Conservation (phyloP, 2,329 filamentous ascomycete species). For the Fusarium aywerte region DNA sequence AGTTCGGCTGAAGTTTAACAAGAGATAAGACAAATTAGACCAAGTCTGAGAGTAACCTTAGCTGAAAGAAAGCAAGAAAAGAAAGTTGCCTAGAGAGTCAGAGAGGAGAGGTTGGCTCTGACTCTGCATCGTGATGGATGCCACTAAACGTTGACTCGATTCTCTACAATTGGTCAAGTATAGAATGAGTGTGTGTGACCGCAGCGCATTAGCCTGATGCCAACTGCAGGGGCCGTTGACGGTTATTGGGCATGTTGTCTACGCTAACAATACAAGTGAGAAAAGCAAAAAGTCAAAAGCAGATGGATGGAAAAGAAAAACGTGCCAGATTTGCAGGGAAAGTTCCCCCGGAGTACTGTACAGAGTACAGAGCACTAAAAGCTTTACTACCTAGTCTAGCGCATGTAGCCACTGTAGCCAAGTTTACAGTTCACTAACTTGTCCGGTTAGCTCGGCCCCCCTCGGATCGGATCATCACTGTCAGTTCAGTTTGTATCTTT, state of each 20-base stretch:
- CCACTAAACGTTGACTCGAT: slow-evolving; percentile 4
- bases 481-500: background rate
- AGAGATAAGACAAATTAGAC: background rate
- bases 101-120: too few relatives aligned
- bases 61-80: slow-evolving; percentile 8
- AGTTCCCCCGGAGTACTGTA: background rate
- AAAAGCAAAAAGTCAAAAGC: background rate
- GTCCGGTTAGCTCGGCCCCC: slow-evolving; percentile 25
- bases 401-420: slow-evolving; percentile 15
- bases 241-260: slow-evolving; percentile 8
- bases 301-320: background rate
- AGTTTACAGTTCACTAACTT: background rate
- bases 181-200: slow-evolving; percentile 4
- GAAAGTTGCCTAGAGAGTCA: background rate
- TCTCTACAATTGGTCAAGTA: background rate
- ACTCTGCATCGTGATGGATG: background rate
- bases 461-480: slow-evolving; percentile 8
- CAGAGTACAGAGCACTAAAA: background rate
- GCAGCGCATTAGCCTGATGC: slow-evolving; percentile 23
- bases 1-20: slow-evolving; percentile 19
- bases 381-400: slow-evolving; percentile 1
- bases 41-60: background rate
- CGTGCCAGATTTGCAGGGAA: background rate
- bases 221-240: slow-evolving; percentile 30
- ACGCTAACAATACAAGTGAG: background rate